Conservation (phyloP, 176 grass and related monocot species). For the Olyra latifolia region DNA sequence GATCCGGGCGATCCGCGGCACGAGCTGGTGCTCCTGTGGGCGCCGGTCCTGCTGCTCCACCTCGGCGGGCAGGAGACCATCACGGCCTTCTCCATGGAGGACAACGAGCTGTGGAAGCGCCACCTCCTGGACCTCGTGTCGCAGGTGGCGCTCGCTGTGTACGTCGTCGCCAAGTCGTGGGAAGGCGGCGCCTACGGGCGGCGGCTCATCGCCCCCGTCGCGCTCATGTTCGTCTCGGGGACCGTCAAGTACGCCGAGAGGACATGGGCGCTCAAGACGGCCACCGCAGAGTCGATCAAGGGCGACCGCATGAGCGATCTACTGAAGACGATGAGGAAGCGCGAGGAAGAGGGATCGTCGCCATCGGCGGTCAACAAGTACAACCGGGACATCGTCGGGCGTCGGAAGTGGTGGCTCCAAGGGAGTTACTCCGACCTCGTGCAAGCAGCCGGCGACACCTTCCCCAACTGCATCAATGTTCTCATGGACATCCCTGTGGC, state of each 20-base stretch:
- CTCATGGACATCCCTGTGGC: not conserved
- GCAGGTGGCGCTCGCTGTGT: slow-evolving; percentile 25
- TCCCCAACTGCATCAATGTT: slow-evolving; percentile 2
- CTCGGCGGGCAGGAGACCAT: slow-evolving; percentile 50
- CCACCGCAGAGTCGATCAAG: not conserved
- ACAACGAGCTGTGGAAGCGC: slow-evolving; percentile 43
- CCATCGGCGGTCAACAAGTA: not conserved
- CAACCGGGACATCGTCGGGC: not conserved
- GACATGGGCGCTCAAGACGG: slow-evolving; percentile 39
- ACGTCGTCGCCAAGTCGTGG: slow-evolving; percentile 33
- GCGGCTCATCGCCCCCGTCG: not conserved
- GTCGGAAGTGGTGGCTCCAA: not conserved
- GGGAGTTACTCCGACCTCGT: slow-evolving; percentile 1
- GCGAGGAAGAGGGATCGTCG: not conserved
- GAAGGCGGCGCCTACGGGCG: not conserved
- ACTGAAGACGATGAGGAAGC: slow-evolving; percentile 15
- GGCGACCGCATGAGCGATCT: not conserved
- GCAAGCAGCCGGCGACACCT: not conserved
- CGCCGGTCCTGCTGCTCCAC: slow-evolving; percentile 51
- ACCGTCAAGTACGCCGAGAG: slow-evolving; percentile 41
- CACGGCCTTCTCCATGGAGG: slow-evolving; percentile 39
- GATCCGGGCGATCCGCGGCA: not conserved
- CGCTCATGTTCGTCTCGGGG: slow-evolving; percentile 24
- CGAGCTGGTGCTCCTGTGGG: slow-evolving; percentile 38
- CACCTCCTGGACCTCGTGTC: slow-evolving; percentile 36